Evolutionary conservation across 2,329 filamentous ascomycete genomes (phyloP), one percentile per base, ranked within the genome.

Genomic region (Trichoderma sp.): DNA sequence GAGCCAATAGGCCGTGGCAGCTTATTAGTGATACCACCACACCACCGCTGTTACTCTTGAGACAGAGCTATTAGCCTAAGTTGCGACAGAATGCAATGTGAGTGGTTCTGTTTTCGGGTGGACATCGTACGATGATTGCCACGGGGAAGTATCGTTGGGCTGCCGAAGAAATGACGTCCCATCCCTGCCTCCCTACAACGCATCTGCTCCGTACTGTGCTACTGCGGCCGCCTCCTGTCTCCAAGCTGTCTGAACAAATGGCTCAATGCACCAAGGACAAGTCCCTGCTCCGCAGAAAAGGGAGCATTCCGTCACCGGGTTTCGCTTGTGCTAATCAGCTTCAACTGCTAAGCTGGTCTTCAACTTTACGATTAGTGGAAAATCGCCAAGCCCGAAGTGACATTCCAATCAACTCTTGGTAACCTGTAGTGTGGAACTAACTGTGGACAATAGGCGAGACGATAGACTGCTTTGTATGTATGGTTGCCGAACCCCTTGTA

Each of bases 21-120:
- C 34, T 34, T 61, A 17, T 11, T 13, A 20, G 47, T 53, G 57
- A 68, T 47, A 34, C 26, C 39, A 69, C 66, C 66, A 68, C 66
- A 68, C 55, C 65, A 23, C 26, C 28, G 34, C 65, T 32, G 36
- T 4, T 36, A 26, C 62, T 55, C 43, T 53, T 53, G 65, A 32
- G 34, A 47, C 53, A 47, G 36, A n/a, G 11, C 26, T 68, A 68
- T 61, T 69, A 69, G 66, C 66, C 57, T 62, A 61, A 61, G 55
- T 28, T 34, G 34, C 53, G 3, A 15, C 34, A 47, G 57, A 53
- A 47, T n/a, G 32, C 53, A 20, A 43, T 57, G 53, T 26, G 50
- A 68, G 66, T 26, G 36, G 28, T 23, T 36, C 57, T 53, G 50
- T 8, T 69, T 61, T 62, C 23, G 57, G 66, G 57, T n/a, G 30